Evolutionary conservation across 306 rosid species (phyloP), one percentile per base, ranked within the genome.

Genomic region (Lathyrus tuberosus): DNA sequence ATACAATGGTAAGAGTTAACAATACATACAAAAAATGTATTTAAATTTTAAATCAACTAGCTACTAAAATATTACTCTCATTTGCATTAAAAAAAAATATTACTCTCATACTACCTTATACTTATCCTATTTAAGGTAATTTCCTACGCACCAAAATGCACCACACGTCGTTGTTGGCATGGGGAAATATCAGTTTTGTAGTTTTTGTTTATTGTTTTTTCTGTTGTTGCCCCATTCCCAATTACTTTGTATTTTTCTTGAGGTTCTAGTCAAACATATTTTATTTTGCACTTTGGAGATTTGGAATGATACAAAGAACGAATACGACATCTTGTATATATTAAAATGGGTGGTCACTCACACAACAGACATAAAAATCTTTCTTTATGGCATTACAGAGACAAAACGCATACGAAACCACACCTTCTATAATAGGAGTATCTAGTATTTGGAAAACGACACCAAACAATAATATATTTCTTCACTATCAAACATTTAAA

Each of bases 291-390:
- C 41, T 68, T 20, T 40, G 76, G 73, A 77, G 48, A 69, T 5
- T 49, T 48, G 48, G 72, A 82, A 71, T 35, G 48, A 38, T 65
- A 75, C 78, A 75, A 74, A 37, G 81, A 14, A 75, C 37, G 76
- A 53, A 78, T 82, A 66, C 65, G 75, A 58, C 85, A 69, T 5
- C 4, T 26, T 6, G 65, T 74, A 35, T 35, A 57, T 64, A 69
- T 70, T 59, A 15, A 65, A 33, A 56, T 47, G 69, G 73, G 78
- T 78, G 73, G 78, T 78, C 78, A 53, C 80, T 71, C 62, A 4
- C 64, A 8, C 4, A 61, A 54, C 48, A 63, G 83, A 82, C 86
- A 82, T n/a, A 18, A 30, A 60, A 71, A 78, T 74, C 80, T 82
- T 46, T 70, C 47, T 10, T 60, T 64, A 33, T 40, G 52, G 64